Conservation (phyloP, 768 basidiomycete species). For the Albatrellus ellisii region DNA sequence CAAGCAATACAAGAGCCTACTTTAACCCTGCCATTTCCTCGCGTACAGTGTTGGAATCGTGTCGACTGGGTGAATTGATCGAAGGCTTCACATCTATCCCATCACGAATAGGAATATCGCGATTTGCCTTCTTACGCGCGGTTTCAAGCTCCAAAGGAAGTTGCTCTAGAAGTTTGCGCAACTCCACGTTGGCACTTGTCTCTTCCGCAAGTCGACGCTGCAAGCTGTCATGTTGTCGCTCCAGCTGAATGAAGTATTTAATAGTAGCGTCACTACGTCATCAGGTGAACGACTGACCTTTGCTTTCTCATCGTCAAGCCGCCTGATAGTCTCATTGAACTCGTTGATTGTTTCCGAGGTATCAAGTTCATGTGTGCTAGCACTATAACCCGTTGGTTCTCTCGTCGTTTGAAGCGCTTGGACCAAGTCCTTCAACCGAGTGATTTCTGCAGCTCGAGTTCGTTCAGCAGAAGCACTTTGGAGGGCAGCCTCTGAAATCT, state of each 20-base stretch:
- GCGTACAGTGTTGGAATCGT: conserved; percentile 31
- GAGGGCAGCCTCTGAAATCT: conserved; percentile 33
- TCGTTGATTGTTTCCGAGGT: no score
- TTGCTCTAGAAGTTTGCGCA: conserved; percentile 23
- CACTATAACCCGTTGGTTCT: no score
- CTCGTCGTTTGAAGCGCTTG: conserved; percentile 21
- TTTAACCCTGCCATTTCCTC: conserved; percentile 81
- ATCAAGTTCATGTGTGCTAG: no score
- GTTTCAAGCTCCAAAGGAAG: conserved; percentile 40
- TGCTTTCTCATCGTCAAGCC: no score
- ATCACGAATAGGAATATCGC: conserved; percentile 38
- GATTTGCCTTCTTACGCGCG: conserved; percentile 44
- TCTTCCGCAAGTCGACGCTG: conserved; percentile 6
- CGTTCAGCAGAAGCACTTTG: conserved; percentile 39
- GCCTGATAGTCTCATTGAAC: no score
- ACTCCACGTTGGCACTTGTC: conserved; percentile 13
- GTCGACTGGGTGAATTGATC: conserved; percentile 22
- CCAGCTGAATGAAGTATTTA: conserved; percentile 5
- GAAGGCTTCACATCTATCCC: conserved; percentile 20
- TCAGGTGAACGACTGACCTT: no score
- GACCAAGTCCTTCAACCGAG: conserved; percentile 34
- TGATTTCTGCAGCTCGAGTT: conserved; percentile 40
- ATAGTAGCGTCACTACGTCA: not conserved
- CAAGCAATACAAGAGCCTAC: conserved; percentile 25
- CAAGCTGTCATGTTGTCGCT: conserved; percentile 2